Conservation (phyloP, 75 land plant genomes). For the Cryptomeria japonica region DNA sequence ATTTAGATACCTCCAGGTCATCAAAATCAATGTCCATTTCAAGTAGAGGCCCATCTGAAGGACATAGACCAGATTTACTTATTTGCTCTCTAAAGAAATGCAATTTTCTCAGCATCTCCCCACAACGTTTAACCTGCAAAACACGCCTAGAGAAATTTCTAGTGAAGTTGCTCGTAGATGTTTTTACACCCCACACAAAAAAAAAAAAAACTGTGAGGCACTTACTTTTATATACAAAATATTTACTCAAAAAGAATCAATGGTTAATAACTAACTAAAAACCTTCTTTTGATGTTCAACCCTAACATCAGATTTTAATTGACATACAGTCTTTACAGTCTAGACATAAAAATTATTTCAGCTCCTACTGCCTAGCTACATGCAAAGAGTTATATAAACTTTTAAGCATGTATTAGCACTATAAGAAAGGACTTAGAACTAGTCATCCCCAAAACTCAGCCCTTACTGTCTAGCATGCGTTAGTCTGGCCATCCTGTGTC, state of each 20-base stretch:
- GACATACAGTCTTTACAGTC: background rate
- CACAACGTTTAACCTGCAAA: slow-evolving; percentile 88
- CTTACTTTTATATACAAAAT: background rate
- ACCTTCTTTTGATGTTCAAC: background rate
- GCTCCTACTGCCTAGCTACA: background rate
- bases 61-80: slow-evolving; percentile 57
- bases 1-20: slow-evolving; percentile 64
- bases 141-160: background rate
- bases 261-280: background rate
- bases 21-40: slow-evolving; percentile 66
- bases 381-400: background rate
- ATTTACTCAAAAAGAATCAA: background rate
- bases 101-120: slow-evolving; percentile 83
- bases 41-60: slow-evolving; percentile 42
- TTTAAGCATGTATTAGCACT: background rate
- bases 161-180: slow-evolving; percentile 7
- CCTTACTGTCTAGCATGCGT: too few species aligned
- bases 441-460: too few species aligned
- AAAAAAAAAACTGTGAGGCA: background rate
- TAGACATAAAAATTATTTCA: background rate
- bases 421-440: background rate
- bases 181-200: background rate
- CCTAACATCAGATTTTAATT: background rate
- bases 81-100: slow-evolving; percentile 82
- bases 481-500: too few species aligned